Evolutionary conservation across 352 stramenopile genomes (phyloP).

Genomic region (Thraustotheca clavata): DNA sequence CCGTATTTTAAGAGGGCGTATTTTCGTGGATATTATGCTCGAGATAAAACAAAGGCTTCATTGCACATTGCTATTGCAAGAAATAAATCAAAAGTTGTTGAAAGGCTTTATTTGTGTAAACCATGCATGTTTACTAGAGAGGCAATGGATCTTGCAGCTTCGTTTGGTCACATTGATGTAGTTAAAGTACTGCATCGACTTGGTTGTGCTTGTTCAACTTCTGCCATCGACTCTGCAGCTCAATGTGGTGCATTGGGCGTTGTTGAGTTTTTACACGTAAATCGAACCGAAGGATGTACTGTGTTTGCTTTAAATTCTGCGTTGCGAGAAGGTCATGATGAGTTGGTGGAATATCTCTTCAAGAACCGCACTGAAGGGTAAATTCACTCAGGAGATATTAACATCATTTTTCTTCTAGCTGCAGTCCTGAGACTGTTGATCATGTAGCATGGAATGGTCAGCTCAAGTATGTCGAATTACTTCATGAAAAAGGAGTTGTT

Average conservation of each 20-base stretch:
- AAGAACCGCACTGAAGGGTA: conserved; percentile 5
- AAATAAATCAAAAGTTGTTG: background rate
- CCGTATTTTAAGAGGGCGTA: conserved; percentile 5
- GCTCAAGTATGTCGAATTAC: background rate
- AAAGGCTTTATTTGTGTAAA: background rate
- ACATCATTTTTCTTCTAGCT: background rate
- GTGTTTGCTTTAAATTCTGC: conserved; percentile 9
- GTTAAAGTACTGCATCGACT: background rate
- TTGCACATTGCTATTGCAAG: conserved; percentile 10
- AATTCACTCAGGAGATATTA: background rate
- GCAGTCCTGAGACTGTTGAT: background rate
- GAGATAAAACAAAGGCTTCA: background rate
- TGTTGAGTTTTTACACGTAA: background rate
- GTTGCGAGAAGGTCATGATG: conserved; percentile 1
- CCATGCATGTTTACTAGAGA: background rate
- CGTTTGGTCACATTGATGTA: conserved; percentile 16
- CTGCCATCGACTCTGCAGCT: conserved; percentile 12
- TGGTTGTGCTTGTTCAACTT: background rate
- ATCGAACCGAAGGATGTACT: conserved; percentile 13
- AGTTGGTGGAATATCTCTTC: conserved; percentile 1
- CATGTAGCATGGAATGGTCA: background rate
- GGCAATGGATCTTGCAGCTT: conserved; percentile 8
- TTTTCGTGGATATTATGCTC: background rate
- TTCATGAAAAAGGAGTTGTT: background rate
- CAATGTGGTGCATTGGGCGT: background rate